Evolutionary conservation across 257 asterid genomes (phyloP).

Genomic region (Dorcoceras hygrometricum): DNA sequence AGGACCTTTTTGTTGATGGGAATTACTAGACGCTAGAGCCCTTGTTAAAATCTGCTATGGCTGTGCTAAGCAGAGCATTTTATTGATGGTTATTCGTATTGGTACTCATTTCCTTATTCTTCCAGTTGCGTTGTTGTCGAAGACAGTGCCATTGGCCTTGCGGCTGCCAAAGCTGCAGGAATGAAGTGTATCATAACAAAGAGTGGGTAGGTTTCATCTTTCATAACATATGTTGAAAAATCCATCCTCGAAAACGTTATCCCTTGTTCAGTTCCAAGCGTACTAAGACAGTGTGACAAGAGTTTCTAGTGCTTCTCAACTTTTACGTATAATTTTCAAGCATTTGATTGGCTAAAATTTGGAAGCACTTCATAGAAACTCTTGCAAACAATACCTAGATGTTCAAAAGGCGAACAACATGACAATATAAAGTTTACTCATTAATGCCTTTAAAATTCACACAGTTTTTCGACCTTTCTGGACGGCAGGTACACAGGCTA

Average conservation of each 20-base stretch:
- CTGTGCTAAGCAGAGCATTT: background rate
- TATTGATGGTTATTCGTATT: background rate
- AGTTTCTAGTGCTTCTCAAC: no score
- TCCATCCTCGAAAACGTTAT: background rate
- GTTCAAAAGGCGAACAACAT: no score
- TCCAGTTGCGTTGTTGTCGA: constrained; percentile 89
- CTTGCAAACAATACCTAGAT: no score
- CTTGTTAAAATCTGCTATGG: background rate
- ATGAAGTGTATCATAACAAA: constrained; percentile 90
- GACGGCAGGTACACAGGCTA: constrained; percentile 73
- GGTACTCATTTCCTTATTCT: constrained; percentile 13
- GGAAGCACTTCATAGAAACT: no score
- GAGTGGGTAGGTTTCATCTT: constrained; percentile 66
- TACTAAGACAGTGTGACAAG: no score
- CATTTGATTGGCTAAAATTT: no score
- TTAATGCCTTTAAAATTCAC: background rate
- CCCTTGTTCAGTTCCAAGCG: background rate
- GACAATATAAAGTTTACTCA: background rate
- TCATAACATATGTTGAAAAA: background rate
- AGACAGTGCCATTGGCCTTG: constrained; percentile 95
- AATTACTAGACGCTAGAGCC: background rate
- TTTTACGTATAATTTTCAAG: no score
- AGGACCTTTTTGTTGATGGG: background rate
- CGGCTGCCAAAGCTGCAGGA: constrained; percentile 97
- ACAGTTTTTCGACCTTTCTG: background rate